Evolutionary conservation across 108 stramenopile species (phyloP).

Genomic region (Cyclostephanos tholiformis): DNA sequence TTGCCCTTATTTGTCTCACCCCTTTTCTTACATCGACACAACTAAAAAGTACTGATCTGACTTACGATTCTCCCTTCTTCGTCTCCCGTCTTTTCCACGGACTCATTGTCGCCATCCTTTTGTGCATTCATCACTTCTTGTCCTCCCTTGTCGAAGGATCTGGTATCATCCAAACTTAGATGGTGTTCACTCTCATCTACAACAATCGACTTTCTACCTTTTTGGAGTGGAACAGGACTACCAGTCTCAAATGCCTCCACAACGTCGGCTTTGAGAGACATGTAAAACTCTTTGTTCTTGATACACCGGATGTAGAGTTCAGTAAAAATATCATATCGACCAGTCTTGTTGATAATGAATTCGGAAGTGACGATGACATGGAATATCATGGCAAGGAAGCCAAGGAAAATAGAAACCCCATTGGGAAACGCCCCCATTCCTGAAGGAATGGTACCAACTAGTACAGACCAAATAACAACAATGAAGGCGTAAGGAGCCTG

Average conservation of each 20-base stretch:
- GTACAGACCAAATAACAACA: constrained; percentile 41
- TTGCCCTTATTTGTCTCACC: too few species aligned
- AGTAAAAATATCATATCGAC: constrained; percentile 44
- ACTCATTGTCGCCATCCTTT: too few species aligned
- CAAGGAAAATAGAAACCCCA: constrained; percentile 32
- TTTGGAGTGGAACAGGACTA: constrained; percentile 8
- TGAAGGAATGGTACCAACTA: constrained; percentile 52
- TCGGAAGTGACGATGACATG: constrained; percentile 25
- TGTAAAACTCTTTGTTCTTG: constrained; percentile 11
- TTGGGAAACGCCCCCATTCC: constrained; percentile 30
- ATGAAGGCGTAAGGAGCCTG: constrained; percentile 72
- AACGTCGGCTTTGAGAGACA: constrained; percentile 16
- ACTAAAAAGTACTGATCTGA: too few species aligned
- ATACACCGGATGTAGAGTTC: constrained; percentile 31
- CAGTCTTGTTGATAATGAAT: constrained; percentile 38
- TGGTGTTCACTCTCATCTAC: background rate
- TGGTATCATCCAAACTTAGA: too few species aligned
- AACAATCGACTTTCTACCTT: background rate
- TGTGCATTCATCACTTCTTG: too few species aligned
- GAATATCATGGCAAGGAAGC: constrained; percentile 30
- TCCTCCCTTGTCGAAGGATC: too few species aligned
- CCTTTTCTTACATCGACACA: too few species aligned
- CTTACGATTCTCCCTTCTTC: too few species aligned
- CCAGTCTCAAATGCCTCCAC: constrained; percentile 31
- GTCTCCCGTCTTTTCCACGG: too few species aligned